These are phyloP conservation scores for Acrocalymma vagum DNA, from an alignment of 2,329 filamentous ascomycete genomes.

Conservation along the genomic window DNA sequence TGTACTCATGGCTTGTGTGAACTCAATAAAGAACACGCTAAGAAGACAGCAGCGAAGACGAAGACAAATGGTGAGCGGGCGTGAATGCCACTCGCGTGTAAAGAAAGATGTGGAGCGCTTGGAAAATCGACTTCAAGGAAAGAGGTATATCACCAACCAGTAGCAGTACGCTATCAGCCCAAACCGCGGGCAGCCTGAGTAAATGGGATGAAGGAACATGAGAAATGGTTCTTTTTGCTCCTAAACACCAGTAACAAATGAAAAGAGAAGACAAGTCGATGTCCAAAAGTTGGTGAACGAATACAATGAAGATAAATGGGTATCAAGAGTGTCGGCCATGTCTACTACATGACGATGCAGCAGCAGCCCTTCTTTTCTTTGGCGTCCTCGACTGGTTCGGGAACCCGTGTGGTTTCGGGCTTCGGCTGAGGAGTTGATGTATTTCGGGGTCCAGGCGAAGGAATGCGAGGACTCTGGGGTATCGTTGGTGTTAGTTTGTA, in stretches of 20 bases:
- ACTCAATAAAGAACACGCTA: background rate
- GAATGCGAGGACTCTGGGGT: conserved; percentile 37
- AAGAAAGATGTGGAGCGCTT: conserved; percentile 5
- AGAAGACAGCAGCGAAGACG: conserved; percentile 3
- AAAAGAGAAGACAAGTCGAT: conserved; percentile 35
- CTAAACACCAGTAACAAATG: conserved; percentile 30
- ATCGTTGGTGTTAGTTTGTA: conserved; percentile 59
- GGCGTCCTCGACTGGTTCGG: conserved; percentile 64
- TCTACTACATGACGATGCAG: conserved; percentile 75
- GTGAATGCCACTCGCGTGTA: background rate
- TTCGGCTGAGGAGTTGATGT: conserved; percentile 41
- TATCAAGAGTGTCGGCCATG: conserved; percentile 36
- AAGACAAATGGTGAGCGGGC: background rate
- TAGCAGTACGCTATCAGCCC: conserved; percentile 46
- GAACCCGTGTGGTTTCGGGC: conserved; percentile 57
- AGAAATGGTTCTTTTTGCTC: too few species aligned
- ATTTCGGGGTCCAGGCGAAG: conserved; percentile 32
- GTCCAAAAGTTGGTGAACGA: conserved; percentile 27
- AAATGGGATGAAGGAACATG: conserved; percentile 19
- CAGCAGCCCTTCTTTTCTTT: conserved; percentile 72
- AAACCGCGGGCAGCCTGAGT: too few species aligned
- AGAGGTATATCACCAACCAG: conserved; percentile 30
- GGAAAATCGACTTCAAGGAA: conserved; percentile 15
- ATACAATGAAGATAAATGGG: conserved; percentile 29
- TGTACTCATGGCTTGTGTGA: conserved; percentile 4